These are phyloP conservation scores for Favolaschia claudopus DNA, from an alignment of 768 basidiomycete species.

Conservation along the genomic window DNA sequence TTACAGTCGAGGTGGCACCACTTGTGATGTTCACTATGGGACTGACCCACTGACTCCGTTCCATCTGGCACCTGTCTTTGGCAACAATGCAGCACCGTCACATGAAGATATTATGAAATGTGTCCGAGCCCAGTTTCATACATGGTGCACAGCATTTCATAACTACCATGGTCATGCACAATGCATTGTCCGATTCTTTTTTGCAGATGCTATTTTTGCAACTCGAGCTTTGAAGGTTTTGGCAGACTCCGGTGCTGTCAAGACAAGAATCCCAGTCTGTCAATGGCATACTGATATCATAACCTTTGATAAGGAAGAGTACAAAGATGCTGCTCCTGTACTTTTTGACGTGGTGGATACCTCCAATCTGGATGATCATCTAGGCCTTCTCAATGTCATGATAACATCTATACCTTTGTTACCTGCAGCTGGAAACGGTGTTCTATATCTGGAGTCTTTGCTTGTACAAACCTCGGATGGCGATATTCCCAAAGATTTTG, in stretches of 20 bases:
- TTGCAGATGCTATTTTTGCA: too few species aligned
- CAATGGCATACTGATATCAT: slow-evolving; percentile 39
- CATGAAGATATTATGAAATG: slow-evolving; percentile 19
- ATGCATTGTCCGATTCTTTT: slow-evolving; percentile 47
- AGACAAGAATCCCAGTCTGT: slow-evolving; percentile 38
- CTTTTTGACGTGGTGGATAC: slow-evolving; percentile 60
- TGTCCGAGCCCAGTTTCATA: slow-evolving; percentile 22
- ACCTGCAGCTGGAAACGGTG: slow-evolving; percentile 27
- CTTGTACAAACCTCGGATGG: slow-evolving; percentile 36
- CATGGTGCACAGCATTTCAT: slow-evolving; percentile 19
- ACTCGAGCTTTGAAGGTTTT: slow-evolving; percentile 42
- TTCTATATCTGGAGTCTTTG: slow-evolving; percentile 52
- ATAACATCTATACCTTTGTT: slow-evolving; percentile 46
- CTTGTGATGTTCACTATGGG: slow-evolving; percentile 51
- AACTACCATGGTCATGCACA: background rate
- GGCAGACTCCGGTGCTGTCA: slow-evolving; percentile 17
- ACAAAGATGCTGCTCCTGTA: slow-evolving; percentile 32
- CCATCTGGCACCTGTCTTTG: slow-evolving; percentile 37
- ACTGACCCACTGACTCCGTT: slow-evolving; percentile 51
- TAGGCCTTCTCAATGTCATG: slow-evolving; percentile 55
- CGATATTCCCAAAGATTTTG: slow-evolving; percentile 38
- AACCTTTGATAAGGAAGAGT: slow-evolving; percentile 12
- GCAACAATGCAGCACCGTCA: background rate
- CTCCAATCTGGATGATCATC: slow-evolving; percentile 55
- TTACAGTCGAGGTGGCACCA: slow-evolving; percentile 45